These are phyloP conservation scores for Amanita exitialis DNA, from an alignment of 768 basidiomycete genomes.

Conservation along the genomic window DNA sequence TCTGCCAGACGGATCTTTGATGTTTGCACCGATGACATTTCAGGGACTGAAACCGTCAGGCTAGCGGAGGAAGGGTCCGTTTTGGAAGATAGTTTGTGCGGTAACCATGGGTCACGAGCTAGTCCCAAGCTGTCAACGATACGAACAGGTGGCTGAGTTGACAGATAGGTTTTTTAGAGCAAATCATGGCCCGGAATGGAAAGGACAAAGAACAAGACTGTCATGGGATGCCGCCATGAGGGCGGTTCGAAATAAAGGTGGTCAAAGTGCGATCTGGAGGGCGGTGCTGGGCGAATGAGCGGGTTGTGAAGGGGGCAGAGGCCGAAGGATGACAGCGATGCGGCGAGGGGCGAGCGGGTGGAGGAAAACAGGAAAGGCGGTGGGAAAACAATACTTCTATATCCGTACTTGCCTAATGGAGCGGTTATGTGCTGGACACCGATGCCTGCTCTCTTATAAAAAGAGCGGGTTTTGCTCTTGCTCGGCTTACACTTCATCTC, in stretches of 20 bases:
- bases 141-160: neutral
- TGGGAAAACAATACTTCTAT: neutral
- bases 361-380: neutral
- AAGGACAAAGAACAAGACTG: neutral
- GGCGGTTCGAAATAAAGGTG: neutral
- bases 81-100: constrained; percentile 3
- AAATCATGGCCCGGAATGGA: neutral
- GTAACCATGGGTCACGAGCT: neutral
- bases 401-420: too few relatives aligned
- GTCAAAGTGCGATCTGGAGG: neutral
- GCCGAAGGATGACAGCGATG: neutral
- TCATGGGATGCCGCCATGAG: neutral
- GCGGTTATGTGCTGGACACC: too few relatives aligned
- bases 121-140: constrained; percentile 3
- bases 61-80: neutral
- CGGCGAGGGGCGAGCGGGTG: too few relatives aligned
- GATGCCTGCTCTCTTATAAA: neutral
- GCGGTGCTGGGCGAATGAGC: neutral
- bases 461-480: neutral
- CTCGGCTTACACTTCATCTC: neutral
- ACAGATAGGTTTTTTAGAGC: neutral
- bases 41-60: neutral
- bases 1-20: neutral
- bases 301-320: neutral
- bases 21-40: neutral